phyloP scores from a whole-genome alignment of 805 yeast species.

The Blastobotrys parvus region DNA sequence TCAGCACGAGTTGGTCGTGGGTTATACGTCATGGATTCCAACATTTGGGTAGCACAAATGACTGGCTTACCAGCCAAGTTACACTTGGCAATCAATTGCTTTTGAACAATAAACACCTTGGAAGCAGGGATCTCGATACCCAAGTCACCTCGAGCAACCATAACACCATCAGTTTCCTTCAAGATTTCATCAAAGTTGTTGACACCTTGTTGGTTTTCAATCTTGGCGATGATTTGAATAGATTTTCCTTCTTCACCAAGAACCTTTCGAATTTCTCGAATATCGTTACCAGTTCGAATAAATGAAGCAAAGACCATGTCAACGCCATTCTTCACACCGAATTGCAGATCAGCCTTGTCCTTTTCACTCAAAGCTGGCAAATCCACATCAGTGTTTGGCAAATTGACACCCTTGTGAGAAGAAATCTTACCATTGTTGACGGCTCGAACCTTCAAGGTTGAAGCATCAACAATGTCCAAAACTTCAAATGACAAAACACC shows the following conservation, averaged over 20 bases:
- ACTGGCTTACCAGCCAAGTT: constrained; percentile 99
- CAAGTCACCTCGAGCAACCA: constrained; percentile 99
- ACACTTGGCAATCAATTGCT: constrained; percentile 98
- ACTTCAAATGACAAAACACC: constrained; percentile 97
- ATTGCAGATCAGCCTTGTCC: constrained; percentile 84
- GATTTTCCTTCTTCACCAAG: constrained; percentile 95
- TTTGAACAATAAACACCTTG: constrained; percentile 96
- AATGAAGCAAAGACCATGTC: constrained; percentile 98
- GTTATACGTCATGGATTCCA: constrained; percentile 98
- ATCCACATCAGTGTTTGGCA: constrained; percentile 98
- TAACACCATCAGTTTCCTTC: constrained; percentile 94
- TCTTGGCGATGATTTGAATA: constrained; percentile 93
- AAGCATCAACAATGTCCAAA: constrained; percentile 65
- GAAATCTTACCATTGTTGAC: constrained; percentile 92
- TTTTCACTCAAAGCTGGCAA: constrained; percentile 96
- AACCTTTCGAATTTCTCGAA: constrained; percentile 82
- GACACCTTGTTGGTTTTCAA: constrained; percentile 99
- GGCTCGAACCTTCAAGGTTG: constrained; percentile 78
- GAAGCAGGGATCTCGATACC: constrained; percentile 99
- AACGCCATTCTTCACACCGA: constrained; percentile 96
- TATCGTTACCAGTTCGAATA: constrained; percentile 91
- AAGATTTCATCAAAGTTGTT: constrained; percentile 98
- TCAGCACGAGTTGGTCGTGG: constrained; percentile 99
- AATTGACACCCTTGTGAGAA: constrained; percentile 98
- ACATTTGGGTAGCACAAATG: constrained; percentile 99